A percentile compares a stretch with the other conserved stretches of the same genome.
phyloP scores from a whole-genome alignment of 2,329 filamentous ascomycete species.

The Hortaea werneckii region DNA sequence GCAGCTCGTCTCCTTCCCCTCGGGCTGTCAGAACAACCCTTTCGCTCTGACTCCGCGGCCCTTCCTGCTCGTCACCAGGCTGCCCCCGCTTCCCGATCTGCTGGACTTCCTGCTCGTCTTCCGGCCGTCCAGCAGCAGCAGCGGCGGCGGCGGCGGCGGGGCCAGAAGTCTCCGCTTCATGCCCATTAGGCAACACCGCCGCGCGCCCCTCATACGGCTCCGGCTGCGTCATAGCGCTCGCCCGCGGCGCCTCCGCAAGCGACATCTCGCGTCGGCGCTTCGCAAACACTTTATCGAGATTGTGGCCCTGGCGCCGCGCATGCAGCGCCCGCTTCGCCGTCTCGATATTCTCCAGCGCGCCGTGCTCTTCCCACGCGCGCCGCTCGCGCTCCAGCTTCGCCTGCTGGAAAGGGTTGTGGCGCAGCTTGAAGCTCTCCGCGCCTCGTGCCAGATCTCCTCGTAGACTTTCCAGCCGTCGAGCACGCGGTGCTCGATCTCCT shows the following conservation, averaged over 20 bases:
- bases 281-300: slow-evolving; percentile 20
- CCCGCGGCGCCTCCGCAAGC: slow-evolving; percentile 18
- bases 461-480: slow-evolving; percentile 23
- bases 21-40: too few relatives aligned
- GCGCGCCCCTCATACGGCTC: slow-evolving; percentile 2
- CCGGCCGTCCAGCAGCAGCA: too few relatives aligned
- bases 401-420: slow-evolving; percentile 10
- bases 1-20: too few relatives aligned
- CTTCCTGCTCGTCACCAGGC: too few relatives aligned
- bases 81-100: too few relatives aligned
- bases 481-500: slow-evolving; percentile 13
- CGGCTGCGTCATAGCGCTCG: slow-evolving; percentile 18
- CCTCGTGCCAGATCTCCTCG: slow-evolving; percentile 21
- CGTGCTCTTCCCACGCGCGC: slow-evolving; percentile 21
- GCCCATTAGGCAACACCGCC: slow-evolving; percentile 9
- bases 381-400: slow-evolving; percentile 16
- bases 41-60: too few relatives aligned
- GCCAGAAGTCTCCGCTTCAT: neutral
- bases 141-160: too few relatives aligned
- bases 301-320: slow-evolving; percentile 16
- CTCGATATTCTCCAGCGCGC: slow-evolving; percentile 25
- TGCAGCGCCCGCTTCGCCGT: slow-evolving; percentile 20
- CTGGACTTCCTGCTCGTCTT: too few relatives aligned
- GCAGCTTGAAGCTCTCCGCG: slow-evolving; percentile 2
- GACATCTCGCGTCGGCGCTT: slow-evolving; percentile 17